These are phyloP conservation scores for Phyllosticta capitalensis DNA, from an alignment of 2,329 filamentous ascomycete genomes.

Conservation along the genomic window DNA sequence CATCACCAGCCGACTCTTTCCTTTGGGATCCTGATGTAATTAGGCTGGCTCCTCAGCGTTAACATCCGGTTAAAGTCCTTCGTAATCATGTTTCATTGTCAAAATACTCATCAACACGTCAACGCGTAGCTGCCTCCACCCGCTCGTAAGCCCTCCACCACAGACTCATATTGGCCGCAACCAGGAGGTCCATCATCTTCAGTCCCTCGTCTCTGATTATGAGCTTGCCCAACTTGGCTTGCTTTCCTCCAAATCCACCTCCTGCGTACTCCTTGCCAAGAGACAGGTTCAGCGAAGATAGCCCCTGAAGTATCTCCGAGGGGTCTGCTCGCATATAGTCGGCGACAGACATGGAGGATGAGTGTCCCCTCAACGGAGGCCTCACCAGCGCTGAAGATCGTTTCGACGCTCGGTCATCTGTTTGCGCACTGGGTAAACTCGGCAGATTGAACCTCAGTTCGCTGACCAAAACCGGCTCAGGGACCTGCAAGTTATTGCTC, in stretches of 20 bases:
- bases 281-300: conserved; percentile 53
- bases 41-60: too few species aligned
- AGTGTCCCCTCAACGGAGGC: conserved; percentile 21
- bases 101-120: neutral
- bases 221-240: conserved; percentile 87
- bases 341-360: conserved; percentile 19
- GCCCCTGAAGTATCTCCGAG: conserved; percentile 10
- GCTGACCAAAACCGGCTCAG: conserved; percentile 49
- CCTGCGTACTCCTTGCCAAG: conserved; percentile 77
- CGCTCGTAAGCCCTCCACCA: conserved; percentile 87
- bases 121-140: conserved; percentile 13
- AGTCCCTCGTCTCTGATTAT: conserved; percentile 82
- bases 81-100: neutral
- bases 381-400: conserved; percentile 27
- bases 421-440: conserved; percentile 19
- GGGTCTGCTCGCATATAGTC: neutral
- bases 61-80: too few species aligned
- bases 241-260: conserved; percentile 73
- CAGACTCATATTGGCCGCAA: conserved; percentile 82
- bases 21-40: too few species aligned
- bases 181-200: conserved; percentile 90
- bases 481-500: conserved; percentile 21
- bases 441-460: conserved; percentile 84
- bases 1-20: neutral
- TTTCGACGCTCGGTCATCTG: conserved; percentile 21